Conservation (phyloP, 805 yeast genomes). For the Starmerella asiatica region DNA sequence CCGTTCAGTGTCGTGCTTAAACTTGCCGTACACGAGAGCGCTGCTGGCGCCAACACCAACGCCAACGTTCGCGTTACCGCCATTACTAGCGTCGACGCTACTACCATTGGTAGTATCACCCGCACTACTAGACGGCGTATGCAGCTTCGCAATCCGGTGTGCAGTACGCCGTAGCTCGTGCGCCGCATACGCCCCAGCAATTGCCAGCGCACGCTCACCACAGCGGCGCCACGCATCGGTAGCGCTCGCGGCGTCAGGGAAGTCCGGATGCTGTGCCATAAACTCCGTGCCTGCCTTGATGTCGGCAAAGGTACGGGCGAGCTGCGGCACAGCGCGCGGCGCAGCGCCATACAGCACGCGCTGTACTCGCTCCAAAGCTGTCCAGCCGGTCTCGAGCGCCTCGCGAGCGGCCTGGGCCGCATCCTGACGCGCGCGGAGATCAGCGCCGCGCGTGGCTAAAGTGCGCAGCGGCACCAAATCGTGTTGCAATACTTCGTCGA, state of each 20-base stretch:
- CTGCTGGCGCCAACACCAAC: conserved; percentile 6
- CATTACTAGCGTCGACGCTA: too few species aligned
- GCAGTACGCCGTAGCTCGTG: conserved; percentile 26
- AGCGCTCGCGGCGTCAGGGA: conserved; percentile 58
- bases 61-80: conserved; percentile 3
- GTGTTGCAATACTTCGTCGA: conserved; percentile 46
- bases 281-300: conserved; percentile 59
- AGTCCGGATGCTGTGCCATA: conserved; percentile 40
- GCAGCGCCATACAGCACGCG: conserved; percentile 57
- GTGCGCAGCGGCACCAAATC: conserved; percentile 51
- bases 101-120: background rate
- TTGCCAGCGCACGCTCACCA: conserved; percentile 62
- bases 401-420: conserved; percentile 35
- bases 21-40: conserved; percentile 19
- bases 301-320: conserved; percentile 36
- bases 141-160: conserved; percentile 1
- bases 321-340: conserved; percentile 46
- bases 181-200: conserved; percentile 52
- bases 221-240: conserved; percentile 67
- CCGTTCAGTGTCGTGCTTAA: conserved; percentile 12
- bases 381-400: conserved; percentile 45
- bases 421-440: conserved; percentile 32
- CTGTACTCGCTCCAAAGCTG: conserved; percentile 56
- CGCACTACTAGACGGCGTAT: too few species aligned
- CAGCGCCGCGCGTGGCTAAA: conserved; percentile 38